Evolutionary conservation across 2,329 filamentous ascomycete species (phyloP).

Genomic region (Nectriaceae sp.): DNA sequence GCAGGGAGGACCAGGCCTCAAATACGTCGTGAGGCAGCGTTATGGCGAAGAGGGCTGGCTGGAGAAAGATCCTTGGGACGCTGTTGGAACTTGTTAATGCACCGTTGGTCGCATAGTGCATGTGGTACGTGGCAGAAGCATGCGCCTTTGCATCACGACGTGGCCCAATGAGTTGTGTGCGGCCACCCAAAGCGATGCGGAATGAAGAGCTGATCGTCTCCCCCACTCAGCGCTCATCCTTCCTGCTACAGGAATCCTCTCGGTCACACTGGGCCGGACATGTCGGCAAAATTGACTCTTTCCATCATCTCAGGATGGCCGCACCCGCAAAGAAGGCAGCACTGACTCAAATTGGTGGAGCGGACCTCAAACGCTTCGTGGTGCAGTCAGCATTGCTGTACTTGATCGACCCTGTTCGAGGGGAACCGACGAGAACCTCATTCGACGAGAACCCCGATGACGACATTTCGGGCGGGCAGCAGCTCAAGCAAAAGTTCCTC

Average conservation of each 20-base stretch:
- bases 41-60: constrained; percentile 1
- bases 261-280: constrained; percentile 3
- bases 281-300: constrained; percentile 2
- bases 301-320: constrained; percentile 5
- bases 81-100: too few species aligned
- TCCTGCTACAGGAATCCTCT: constrained; percentile 5
- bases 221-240: constrained; percentile 1
- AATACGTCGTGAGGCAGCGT: constrained; percentile 2
- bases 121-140: too few species aligned
- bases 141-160: too few species aligned
- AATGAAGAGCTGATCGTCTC: constrained; percentile 4
- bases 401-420: constrained; percentile 8
- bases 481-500: constrained; percentile 32
- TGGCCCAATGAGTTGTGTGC: too few species aligned
- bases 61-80: background rate
- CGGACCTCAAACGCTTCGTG: constrained; percentile 8
- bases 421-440: constrained; percentile 5
- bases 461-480: constrained; percentile 5
- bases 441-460: constrained; percentile 6
- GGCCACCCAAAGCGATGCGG: constrained; percentile 1
- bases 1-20: constrained; percentile 1
- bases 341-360: constrained; percentile 7
- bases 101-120: too few species aligned
- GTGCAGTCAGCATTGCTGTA: constrained; percentile 4
- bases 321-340: constrained; percentile 1